Percentiles rank a stretch among this genome's conserved stretches.
Conservation (phyloP, 148 eudicot genomes). For the Cornus suecica region DNA sequence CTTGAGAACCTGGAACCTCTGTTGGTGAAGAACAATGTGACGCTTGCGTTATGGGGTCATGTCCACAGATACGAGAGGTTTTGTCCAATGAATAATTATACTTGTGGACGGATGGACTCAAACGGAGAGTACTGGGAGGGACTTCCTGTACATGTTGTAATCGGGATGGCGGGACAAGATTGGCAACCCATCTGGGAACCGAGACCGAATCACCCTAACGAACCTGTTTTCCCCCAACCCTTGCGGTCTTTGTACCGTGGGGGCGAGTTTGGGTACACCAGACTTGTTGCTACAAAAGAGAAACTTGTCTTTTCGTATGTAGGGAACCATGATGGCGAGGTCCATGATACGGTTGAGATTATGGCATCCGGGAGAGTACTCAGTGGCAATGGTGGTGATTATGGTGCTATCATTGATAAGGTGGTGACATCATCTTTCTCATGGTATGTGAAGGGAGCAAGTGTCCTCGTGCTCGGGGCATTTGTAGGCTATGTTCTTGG, state of each 20-base stretch:
- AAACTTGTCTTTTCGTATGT: conserved; percentile 77
- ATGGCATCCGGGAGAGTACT: conserved; percentile 64
- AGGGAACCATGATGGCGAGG: conserved; percentile 96
- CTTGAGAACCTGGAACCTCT: conserved; percentile 70
- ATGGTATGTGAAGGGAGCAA: conserved; percentile 48
- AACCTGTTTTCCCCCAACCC: conserved; percentile 78
- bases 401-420: conserved; percentile 15
- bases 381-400: conserved; percentile 30
- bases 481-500: conserved; percentile 72
- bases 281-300: conserved; percentile 74
- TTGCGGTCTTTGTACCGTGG: conserved; percentile 65
- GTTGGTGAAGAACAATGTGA: conserved; percentile 77
- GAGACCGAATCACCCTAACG: conserved; percentile 54
- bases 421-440: conserved; percentile 18
- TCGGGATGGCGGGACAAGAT: conserved; percentile 97
- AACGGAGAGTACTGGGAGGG: conserved; percentile 41
- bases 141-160: conserved; percentile 76
- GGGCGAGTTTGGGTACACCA: conserved; percentile 88
- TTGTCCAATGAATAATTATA: conserved; percentile 80
- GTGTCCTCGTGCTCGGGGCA: conserved; percentile 60
- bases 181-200: conserved; percentile 96
- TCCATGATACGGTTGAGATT: conserved; percentile 81
- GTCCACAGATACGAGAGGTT: conserved; percentile 95
- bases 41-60: conserved; percentile 94
- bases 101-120: conserved; percentile 52